These are phyloP conservation scores for Lepidium sativum DNA, from an alignment of 345 rosid species.

Conservation along the genomic window DNA sequence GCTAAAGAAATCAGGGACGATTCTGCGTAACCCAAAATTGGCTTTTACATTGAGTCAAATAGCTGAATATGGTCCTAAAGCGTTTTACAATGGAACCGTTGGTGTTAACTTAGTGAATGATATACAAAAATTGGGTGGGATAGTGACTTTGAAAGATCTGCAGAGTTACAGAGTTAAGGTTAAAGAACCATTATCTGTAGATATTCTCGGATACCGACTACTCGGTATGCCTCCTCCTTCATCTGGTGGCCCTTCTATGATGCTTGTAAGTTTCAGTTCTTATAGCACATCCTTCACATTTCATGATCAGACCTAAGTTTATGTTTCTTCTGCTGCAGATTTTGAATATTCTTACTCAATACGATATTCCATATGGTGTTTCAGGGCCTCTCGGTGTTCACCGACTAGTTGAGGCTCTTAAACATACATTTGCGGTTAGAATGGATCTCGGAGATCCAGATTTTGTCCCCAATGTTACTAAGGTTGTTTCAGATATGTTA, in stretches of 20 bases:
- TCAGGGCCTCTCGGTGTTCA: slow-evolving; percentile 45
- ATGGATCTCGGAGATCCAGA: slow-evolving; percentile 73
- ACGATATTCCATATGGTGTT: slow-evolving; percentile 32
- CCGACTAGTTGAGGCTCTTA: slow-evolving; percentile 49
- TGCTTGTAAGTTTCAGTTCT: slow-evolving; percentile 11
- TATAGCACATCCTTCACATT: background rate
- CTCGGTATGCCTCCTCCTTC: slow-evolving; percentile 59
- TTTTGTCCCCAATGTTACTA: slow-evolving; percentile 24
- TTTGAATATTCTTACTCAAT: slow-evolving; percentile 49
- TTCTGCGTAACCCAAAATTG: slow-evolving; percentile 33
- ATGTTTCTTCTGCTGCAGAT: slow-evolving; percentile 28
- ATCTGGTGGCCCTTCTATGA: slow-evolving; percentile 13
- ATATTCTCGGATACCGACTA: slow-evolving; percentile 35
- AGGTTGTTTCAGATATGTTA: slow-evolving; percentile 51
- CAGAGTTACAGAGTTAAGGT: slow-evolving; percentile 34
- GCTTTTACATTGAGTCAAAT: slow-evolving; percentile 34
- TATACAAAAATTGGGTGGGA: slow-evolving; percentile 42
- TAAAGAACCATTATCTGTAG: slow-evolving; percentile 28
- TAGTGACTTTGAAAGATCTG: slow-evolving; percentile 42
- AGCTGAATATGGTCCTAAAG: slow-evolving; percentile 25
- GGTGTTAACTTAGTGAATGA: slow-evolving; percentile 35
- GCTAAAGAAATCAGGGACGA: slow-evolving; percentile 29
- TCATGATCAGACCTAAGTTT: background rate
- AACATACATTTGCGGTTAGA: slow-evolving; percentile 52
- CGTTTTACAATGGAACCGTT: slow-evolving; percentile 50